Base-by-base conservation (phyloP, 192 early-diverging fungal genomes). In the Coemansia sp. region DNA sequence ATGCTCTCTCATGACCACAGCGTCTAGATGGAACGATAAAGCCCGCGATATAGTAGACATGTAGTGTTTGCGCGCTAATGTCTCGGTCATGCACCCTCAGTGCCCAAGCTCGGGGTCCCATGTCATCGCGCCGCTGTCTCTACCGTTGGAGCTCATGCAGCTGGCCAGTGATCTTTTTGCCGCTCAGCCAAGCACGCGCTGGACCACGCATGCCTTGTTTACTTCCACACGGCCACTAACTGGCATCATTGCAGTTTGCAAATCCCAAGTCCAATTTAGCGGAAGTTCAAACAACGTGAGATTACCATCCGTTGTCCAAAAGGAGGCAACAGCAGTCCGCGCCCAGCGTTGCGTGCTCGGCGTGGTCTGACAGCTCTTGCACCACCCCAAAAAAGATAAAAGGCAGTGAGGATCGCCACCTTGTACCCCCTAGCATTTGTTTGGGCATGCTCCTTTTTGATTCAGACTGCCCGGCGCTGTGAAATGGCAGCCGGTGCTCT, bases 361-460 rank as follows among this genome's bases (percentile, higher is more conserved):
- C 25, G 24, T 27, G 47, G 47, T 49, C 47, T 49, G 46, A 24
- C 46, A 49, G 27, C 24, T n/a, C 5, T 31, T 27, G 25, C 51
- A 17, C 2, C 29, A 15, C 51, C 27, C 51, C 27, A 54, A 54
- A 54, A 15, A 32, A n/a, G n/a, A n/a, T n/a, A n/a, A 15, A 32
- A 25, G 15, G 27, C 51, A 31, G 29, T 6, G 27, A 32, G 51
- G 51, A 54, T 54, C 51, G 49, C 4, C 49, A 25, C 51, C 51
- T 32, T 53, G 25, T 53, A 6, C 51, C 51, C 47, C 51, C 51
- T 53, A 53, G 51, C 51, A 6, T 53, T 53, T 53, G n/a, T n/a
- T n/a, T n/a, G n/a, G n/a, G n/a, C n/a, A n/a, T n/a, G n/a, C n/a
- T n/a, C n/a, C n/a, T n/a, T n/a, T n/a, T n/a, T n/a, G n/a, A n/a